These are phyloP conservation scores for Aspergillus baeticus DNA, from an alignment of 495 filamentous ascomycete genomes.

Conservation along the genomic window DNA sequence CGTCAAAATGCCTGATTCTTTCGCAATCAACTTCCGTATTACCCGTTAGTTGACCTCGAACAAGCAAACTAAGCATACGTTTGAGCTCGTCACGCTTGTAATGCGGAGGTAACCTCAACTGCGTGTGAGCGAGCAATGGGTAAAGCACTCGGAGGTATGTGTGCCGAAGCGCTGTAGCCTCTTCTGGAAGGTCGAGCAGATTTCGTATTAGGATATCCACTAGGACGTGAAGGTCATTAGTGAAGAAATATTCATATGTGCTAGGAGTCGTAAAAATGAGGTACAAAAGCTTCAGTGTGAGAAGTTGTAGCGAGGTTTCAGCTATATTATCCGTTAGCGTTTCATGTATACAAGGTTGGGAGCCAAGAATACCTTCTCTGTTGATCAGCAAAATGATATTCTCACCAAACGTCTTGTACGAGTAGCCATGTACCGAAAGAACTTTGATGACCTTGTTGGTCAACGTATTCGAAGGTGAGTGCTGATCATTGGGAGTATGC, in stretches of 20 bases:
- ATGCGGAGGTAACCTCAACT: conserved; percentile 77
- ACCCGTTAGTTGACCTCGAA: conserved; percentile 35
- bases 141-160: conserved; percentile 98
- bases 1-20: conserved; percentile 77
- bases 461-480: conserved; percentile 44
- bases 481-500: conserved; percentile 48
- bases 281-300: conserved; percentile 94
- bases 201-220: conserved; percentile 97
- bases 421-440: conserved; percentile 71
- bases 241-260: conserved; percentile 98
- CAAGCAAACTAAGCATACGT: conserved; percentile 68
- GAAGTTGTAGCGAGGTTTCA: conserved; percentile 86
- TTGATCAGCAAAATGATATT: conserved; percentile 97
- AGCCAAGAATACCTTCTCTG: conserved; percentile 67
- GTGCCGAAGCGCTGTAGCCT: conserved; percentile 77
- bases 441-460: conserved; percentile 94
- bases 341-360: neutral
- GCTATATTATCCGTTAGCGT: conserved; percentile 35
- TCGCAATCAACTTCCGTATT: conserved; percentile 32
- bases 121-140: conserved; percentile 86
- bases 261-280: conserved; percentile 87
- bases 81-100: conserved; percentile 91
- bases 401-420: conserved; percentile 93
- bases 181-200: conserved; percentile 84
- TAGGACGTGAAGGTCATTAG: conserved; percentile 91